Percentiles rank a stretch among this genome's conserved stretches.
Conservation (phyloP, 108 stramenopile species). For the Skeletonema costatum region DNA sequence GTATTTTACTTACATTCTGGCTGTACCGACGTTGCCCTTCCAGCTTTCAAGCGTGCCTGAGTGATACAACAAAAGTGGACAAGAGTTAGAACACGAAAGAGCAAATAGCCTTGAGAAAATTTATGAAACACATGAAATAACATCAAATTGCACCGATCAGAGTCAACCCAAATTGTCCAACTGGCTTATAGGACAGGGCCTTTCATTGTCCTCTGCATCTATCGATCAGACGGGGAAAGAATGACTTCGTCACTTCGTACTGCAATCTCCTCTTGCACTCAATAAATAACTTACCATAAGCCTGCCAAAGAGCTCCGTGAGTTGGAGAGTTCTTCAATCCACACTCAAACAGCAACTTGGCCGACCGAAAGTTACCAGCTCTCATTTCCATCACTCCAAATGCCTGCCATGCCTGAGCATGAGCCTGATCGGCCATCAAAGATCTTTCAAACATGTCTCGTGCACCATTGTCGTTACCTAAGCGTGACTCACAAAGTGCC, state of each 20-base stretch:
- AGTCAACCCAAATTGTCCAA: constrained; percentile 88
- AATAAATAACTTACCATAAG: constrained; percentile 55
- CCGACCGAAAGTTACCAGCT: constrained; percentile 71
- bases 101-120: neutral
- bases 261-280: neutral
- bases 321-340: constrained; percentile 73
- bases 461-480: constrained; percentile 75
- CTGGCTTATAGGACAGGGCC: constrained; percentile 91
- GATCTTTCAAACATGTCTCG: constrained; percentile 68
- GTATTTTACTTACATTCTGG: constrained; percentile 40
- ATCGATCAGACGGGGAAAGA: constrained; percentile 94
- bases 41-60: constrained; percentile 61
- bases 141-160: constrained; percentile 59
- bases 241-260: constrained; percentile 82
- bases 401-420: constrained; percentile 90
- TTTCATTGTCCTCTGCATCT: constrained; percentile 79
- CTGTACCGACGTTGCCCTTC: constrained; percentile 59
- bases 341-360: constrained; percentile 72
- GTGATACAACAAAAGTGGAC: neutral
- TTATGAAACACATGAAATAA: neutral
- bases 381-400: constrained; percentile 91
- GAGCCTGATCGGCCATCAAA: constrained; percentile 56
- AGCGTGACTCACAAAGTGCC: constrained; percentile 74
- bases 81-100: neutral
- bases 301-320: constrained; percentile 85